Evolutionary conservation across 1,284 basidiomycete species (phyloP), one percentile per base, ranked within the genome.

Genomic region (Fomitiporia mediterranea): DNA sequence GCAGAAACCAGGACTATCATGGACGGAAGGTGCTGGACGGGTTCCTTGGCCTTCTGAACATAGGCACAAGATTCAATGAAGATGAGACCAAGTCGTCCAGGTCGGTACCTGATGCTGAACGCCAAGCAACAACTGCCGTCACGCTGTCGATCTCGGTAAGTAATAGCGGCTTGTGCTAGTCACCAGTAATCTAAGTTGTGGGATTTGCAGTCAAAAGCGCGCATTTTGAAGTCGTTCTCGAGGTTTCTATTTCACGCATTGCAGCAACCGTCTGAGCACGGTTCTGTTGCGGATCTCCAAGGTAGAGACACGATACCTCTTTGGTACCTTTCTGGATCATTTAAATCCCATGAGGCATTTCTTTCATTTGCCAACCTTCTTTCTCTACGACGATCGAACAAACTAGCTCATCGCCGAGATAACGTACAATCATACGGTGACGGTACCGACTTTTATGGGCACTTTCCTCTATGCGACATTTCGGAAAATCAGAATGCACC

Each of bases 41-140:
- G 2, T 92, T 91, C 66, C 74, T 92, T 4, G 82, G 86, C 15
- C 77, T 91, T 51, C 69, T 91, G 53, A 86, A 77, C 60, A 82
- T 80, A 6, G 83, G 85, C 17, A 81, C 80, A 2, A 80, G 74
- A 58, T 83, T 81, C 61, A 79, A 79, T 38, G 80, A 80, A 60
- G 72, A 69, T n/a, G 76, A 80, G 56, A 25, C 32, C 13, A 32
- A 48, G 38, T 7, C 49, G n/a, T 44, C 44, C 21, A 47, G 30
- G 51, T 46, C 4, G 15, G 38, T 68, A 64, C 65, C 38, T 59
- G 49, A 51, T 82, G 81, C 76, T 9, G 71, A 74, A 13, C 67
- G 75, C 5, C 73, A 76, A 61, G 79, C 81, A 40, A 83, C 82
- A 8, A 83, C 83, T 2, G 83, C 81, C 57, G 81, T 87, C 6